Conservation (phyloP, 2,329 filamentous ascomycete species). For the Ilyonectria robusta region DNA sequence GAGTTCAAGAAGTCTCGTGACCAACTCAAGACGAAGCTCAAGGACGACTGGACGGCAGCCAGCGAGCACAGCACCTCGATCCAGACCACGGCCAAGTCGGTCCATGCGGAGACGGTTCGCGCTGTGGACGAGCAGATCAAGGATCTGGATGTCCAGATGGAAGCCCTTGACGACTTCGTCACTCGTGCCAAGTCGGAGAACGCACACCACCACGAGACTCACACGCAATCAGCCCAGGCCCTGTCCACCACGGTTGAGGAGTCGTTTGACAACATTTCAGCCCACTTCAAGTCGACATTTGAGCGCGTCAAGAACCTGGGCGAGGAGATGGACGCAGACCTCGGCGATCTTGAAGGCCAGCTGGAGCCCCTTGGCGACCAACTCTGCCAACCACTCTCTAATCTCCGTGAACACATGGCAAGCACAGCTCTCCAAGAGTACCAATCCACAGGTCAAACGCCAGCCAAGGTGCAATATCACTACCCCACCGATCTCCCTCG, state of each 20-base stretch:
- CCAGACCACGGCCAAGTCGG: slow-evolving; percentile 84
- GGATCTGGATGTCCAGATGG: slow-evolving; percentile 90
- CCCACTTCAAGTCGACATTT: slow-evolving; percentile 78
- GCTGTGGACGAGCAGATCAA: slow-evolving; percentile 92
- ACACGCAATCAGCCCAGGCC: slow-evolving; percentile 74
- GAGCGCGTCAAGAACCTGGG: slow-evolving; percentile 78
- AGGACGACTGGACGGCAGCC: slow-evolving; percentile 87
- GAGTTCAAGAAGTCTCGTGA: slow-evolving; percentile 82
- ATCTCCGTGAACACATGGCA: slow-evolving; percentile 79
- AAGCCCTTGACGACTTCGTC: slow-evolving; percentile 91
- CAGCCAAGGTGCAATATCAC: slow-evolving; percentile 84
- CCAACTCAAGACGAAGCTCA: slow-evolving; percentile 83
- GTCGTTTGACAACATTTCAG: slow-evolving; percentile 79
- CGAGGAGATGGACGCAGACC: slow-evolving; percentile 74
- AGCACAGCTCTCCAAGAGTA: slow-evolving; percentile 82
- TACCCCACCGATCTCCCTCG: slow-evolving; percentile 85
- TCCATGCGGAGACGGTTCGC: slow-evolving; percentile 90
- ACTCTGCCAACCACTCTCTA: slow-evolving; percentile 77
- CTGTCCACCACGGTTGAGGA: slow-evolving; percentile 79
- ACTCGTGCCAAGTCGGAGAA: slow-evolving; percentile 86
- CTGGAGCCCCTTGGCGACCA: slow-evolving; percentile 72
- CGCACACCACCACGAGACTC: slow-evolving; percentile 79
- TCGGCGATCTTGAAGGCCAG: slow-evolving; percentile 69
- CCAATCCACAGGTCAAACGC: slow-evolving; percentile 86
- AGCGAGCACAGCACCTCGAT: slow-evolving; percentile 88